Conservation (phyloP, 2,329 filamentous ascomycete species). For the Clonostachys chloroleuca region DNA sequence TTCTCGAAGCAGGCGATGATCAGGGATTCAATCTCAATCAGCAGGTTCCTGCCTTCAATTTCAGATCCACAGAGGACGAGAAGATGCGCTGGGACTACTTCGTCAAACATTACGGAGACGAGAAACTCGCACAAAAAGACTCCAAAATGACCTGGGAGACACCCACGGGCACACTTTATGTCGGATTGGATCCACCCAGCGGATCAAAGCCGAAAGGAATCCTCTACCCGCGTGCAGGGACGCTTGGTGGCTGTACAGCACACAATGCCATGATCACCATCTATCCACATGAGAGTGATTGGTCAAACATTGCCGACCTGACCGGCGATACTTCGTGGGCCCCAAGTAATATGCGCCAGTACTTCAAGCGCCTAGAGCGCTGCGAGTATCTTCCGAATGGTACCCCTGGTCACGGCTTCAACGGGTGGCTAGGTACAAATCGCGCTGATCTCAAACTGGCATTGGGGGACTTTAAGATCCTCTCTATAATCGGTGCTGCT, state of each 20-base stretch:
- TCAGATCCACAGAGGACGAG: constrained; percentile 16
- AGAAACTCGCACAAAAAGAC: constrained; percentile 5
- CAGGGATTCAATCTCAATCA: constrained; percentile 34
- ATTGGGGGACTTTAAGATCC: constrained; percentile 17
- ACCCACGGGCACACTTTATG: constrained; percentile 6
- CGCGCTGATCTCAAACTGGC: constrained; percentile 12
- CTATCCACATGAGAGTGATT: constrained; percentile 44
- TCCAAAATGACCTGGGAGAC: constrained; percentile 7
- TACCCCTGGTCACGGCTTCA: constrained; percentile 38
- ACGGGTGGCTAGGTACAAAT: constrained; percentile 30
- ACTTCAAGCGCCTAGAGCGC: constrained; percentile 41
- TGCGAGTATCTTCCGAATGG: constrained; percentile 32
- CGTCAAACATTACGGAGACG: constrained; percentile 9
- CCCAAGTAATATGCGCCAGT: constrained; percentile 41
- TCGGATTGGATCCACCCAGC: constrained; percentile 8
- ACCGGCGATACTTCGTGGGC: constrained; percentile 47
- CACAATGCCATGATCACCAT: constrained; percentile 35
- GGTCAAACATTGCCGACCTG: constrained; percentile 37
- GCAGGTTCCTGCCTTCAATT: constrained; percentile 16
- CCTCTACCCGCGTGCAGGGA: constrained; percentile 15
- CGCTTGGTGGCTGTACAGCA: constrained; percentile 24
- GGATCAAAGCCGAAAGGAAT: constrained; percentile 16
- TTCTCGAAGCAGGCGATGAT: constrained; percentile 46
- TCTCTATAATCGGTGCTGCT: constrained; percentile 16
- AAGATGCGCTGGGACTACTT: constrained; percentile 10